Evolutionary conservation across 2,329 filamentous ascomycete species (phyloP), one percentile per base, ranked within the genome.

Genomic region (Teratosphaeria pseudoeucalypti): DNA sequence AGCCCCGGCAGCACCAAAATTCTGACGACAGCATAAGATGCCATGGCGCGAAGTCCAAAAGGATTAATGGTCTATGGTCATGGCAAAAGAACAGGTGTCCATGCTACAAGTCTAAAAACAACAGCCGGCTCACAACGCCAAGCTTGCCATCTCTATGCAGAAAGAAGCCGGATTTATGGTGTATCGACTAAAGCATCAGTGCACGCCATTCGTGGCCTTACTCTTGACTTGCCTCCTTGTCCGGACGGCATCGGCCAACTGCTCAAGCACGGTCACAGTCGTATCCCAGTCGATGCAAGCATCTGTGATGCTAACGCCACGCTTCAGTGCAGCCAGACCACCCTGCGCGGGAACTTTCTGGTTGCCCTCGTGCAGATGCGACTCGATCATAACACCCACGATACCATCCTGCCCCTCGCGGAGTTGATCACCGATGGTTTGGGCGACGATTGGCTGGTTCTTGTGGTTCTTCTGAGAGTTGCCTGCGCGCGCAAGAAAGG

Each of bases 371-470:
- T 92, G 85, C 81, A 97, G 92, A 78, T 97, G 92, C 71, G 90
- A 96, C 80, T 99, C 92, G 68, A 99, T 95, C 92, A 99, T 99
- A 72, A 97, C 90, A 73, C 92, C 94, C 65, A 97, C 84, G 69
- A 99, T 95, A 65, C 85, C 87, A 61, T 84, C 87, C 79, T 99
- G 90, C 61, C 92, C 92, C 65, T 88, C 86, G 57, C 88, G 85
- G 64, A 99, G 81, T 79, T 99, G 92, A 58, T 95, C 89, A 34
- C 83, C 87, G 62, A 99, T 79, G 57, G 81, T 82, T 73, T 88
- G 84, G 64, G 92, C 91, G 53, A 97, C 92, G 77, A 92, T 88
- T 69, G 94, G 94, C 79, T 99, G 92, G 78, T 99, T 99, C 70
- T 88, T 87, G 80, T 97, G 92, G 79, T 97, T 86, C 80, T 99